phyloP scores from a whole-genome alignment of 768 basidiomycete genomes.

The Candolleomyces aberdarensis region DNA sequence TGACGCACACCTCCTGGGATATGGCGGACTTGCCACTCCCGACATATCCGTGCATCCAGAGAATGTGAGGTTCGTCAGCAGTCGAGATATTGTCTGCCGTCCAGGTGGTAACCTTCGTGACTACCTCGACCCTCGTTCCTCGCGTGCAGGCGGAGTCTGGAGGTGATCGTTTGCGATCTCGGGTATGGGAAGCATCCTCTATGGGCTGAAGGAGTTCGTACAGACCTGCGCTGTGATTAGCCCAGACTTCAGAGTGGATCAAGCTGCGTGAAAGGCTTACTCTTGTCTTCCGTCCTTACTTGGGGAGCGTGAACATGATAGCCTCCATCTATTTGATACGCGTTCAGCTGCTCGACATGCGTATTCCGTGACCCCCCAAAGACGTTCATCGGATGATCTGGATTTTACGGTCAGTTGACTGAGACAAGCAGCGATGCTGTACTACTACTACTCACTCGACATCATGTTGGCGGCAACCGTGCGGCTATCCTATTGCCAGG shows the following conservation, averaged over 20 bases:
- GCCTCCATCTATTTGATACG: too few species aligned
- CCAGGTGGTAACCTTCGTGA: neutral
- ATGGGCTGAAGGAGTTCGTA: neutral
- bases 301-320: too few species aligned
- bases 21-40: slow-evolving; percentile 19
- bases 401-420: too few species aligned
- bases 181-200: neutral
- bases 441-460: too few species aligned
- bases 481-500: too few species aligned
- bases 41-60: slow-evolving; percentile 18
- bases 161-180: neutral
- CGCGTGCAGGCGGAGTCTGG: neutral
- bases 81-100: neutral
- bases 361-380: neutral
- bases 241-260: too few species aligned
- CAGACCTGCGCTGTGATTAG: neutral
- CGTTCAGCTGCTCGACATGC: too few species aligned
- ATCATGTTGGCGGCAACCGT: too few species aligned
- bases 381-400: too few species aligned
- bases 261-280: too few species aligned
- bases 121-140: neutral
- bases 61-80: neutral
- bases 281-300: too few species aligned
- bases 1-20: slow-evolving; percentile 12
- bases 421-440: too few species aligned